Evolutionary conservation across 345 rosid species (phyloP).

Genomic region (Eutrema heterophyllum): DNA sequence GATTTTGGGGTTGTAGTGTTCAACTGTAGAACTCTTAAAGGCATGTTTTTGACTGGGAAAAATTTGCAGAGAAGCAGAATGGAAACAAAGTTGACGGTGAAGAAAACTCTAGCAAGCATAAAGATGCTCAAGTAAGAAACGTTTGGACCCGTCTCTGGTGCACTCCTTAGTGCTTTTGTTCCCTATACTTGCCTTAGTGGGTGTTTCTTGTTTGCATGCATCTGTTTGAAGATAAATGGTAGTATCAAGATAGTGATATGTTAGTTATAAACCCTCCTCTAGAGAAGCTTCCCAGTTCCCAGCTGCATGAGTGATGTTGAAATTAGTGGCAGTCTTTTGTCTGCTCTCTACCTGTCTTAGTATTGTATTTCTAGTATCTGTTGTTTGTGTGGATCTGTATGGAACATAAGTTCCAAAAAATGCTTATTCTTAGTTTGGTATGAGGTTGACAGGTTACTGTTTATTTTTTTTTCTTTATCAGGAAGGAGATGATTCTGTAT

Average conservation of each 20-base stretch:
- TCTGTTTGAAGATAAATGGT: not conserved
- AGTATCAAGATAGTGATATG: not conserved
- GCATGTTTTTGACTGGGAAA: not conserved
- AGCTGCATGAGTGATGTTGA: not conserved
- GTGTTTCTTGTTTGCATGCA: not conserved
- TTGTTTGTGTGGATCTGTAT: not conserved
- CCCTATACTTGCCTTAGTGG: not conserved
- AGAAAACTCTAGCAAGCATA: constrained; percentile 31
- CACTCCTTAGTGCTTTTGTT: not conserved
- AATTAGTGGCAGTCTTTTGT: not conserved
- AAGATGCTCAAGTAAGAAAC: constrained; percentile 35
- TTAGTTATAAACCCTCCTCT: not conserved
- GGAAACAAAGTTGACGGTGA: constrained; percentile 26
- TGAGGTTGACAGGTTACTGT: not conserved
- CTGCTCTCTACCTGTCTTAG: not conserved
- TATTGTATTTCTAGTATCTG: not conserved
- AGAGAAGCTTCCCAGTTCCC: not conserved
- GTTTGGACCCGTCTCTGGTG: not conserved
- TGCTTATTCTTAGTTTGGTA: not conserved
- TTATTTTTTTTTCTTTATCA: constrained; percentile 1
- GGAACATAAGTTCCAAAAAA: not conserved
- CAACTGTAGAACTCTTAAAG: not conserved
- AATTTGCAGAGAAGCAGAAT: constrained; percentile 37
- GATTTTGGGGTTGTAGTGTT: not conserved
- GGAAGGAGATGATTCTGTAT: constrained; percentile 36